Base-by-base conservation (phyloP, 2,329 filamentous ascomycete genomes). In the Raffaelea arxii region DNA sequence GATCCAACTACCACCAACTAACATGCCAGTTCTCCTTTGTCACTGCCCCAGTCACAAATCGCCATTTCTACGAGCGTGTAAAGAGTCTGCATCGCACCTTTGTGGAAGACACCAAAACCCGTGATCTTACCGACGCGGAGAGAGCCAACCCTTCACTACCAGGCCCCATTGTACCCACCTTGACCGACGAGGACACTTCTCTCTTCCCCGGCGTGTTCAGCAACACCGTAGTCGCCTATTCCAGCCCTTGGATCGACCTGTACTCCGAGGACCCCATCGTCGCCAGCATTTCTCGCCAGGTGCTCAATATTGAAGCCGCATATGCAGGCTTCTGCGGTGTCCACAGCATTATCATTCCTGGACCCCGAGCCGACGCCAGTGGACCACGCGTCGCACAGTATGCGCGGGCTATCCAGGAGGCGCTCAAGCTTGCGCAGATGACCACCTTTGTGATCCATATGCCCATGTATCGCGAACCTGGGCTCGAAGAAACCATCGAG, bases 321-420 rank as follows among this genome's bases (percentile, higher is more conserved):
- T 98, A 96, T 66, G 92, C 94, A 53, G 90, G 88, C 52, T 98
- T 97, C 66, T 96, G 89, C 59, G 94, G 94, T 30, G 77, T 92
- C 41, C 80, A 82, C 47, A 94, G 85, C 63, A 74, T 97, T 49
- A 70, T 97, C 43, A 72, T 98, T 25, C 81, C 84, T 2, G 89
- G 89, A 0, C 92, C 92, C 3, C 76, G 77, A 53, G 72, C 71
- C 46, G 61, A 70, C 50, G 63, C 67, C 14, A 69, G 66, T 41
- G 66, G 70, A 54, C 66, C 70, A 59, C 72, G 74, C n/a, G 60
- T 76, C 72, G 58, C 82, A 0, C 86, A 89, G 57, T 98, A 89
- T 69, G 86, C 86, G 27, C 82, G 90, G 46, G 85, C 87, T 2
- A 76, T 98, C 25, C 80, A 86, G 53, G 88, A 96, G 62, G 84